Conservation (phyloP, 2,329 filamentous ascomycete genomes). For the Pseudogymnoascus sp. region DNA sequence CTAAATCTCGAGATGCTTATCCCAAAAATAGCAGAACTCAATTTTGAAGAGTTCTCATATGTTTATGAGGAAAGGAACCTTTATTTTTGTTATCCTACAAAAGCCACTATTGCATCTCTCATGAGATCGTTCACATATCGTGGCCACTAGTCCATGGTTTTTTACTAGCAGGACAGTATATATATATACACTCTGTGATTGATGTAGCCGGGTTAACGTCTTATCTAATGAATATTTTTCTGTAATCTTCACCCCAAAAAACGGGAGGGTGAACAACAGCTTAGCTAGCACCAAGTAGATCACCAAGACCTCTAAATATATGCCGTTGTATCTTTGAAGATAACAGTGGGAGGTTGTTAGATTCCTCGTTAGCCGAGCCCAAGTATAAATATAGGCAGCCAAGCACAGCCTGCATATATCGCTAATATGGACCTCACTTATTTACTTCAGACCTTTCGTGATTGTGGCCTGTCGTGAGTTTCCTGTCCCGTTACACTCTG, state of each 20-base stretch:
- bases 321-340: background rate
- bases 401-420: background rate
- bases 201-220: background rate
- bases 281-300: background rate
- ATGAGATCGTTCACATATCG: no score
- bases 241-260: background rate
- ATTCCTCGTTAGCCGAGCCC: background rate
- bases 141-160: no score
- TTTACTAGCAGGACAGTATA: no score
- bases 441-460: background rate
- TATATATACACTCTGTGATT: background rate
- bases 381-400: background rate
- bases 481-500: background rate
- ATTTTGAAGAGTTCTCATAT: no score
- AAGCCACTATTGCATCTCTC: no score
- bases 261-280: background rate
- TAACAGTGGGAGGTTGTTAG: background rate
- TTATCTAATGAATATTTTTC: background rate
- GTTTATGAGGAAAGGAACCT: no score
- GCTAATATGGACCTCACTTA: background rate
- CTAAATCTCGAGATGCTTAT: no score
- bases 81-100: no score
- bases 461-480: background rate
- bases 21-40: no score
- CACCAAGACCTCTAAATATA: background rate